Conservation (phyloP, 2,329 filamentous ascomycete genomes). For the Lachnellula hyalina region DNA sequence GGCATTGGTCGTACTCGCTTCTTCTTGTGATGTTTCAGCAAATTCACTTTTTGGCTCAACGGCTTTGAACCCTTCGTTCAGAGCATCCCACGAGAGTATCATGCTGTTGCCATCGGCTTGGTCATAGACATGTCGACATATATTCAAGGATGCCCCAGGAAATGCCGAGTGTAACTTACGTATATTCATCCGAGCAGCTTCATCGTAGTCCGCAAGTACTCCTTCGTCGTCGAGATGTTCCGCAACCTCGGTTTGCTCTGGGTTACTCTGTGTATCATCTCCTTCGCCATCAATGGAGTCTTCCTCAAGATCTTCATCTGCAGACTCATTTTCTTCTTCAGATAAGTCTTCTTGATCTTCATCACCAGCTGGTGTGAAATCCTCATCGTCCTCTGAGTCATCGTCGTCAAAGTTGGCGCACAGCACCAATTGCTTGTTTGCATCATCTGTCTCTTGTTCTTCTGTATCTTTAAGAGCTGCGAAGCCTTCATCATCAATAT, state of each 20-base stretch:
- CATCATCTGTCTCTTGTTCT: constrained; percentile 30
- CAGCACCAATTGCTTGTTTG: constrained; percentile 20
- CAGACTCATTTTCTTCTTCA: constrained; percentile 17
- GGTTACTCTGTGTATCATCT: constrained; percentile 14
- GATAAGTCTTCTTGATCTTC: constrained; percentile 21
- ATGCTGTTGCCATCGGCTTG: constrained; percentile 23
- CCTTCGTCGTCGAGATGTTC: neutral
- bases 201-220: constrained; percentile 4
- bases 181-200: constrained; percentile 20
- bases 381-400: constrained; percentile 28
- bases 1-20: constrained; percentile 3
- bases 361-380: constrained; percentile 21
- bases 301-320: constrained; percentile 20
- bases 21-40: constrained; percentile 14
- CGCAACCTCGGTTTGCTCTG: neutral
- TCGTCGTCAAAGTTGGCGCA: constrained; percentile 35
- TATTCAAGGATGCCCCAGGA: constrained; percentile 24
- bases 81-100: constrained; percentile 26
- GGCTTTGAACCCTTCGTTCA: constrained; percentile 26
- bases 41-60: constrained; percentile 22
- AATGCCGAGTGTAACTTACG: constrained; percentile 29
- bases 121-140: constrained; percentile 28
- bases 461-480: constrained; percentile 13
- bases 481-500: constrained; percentile 35
- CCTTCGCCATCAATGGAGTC: constrained; percentile 7